Base-by-base conservation (phyloP, 208 protist species). In the Trichomonas vaginalis region DNA sequence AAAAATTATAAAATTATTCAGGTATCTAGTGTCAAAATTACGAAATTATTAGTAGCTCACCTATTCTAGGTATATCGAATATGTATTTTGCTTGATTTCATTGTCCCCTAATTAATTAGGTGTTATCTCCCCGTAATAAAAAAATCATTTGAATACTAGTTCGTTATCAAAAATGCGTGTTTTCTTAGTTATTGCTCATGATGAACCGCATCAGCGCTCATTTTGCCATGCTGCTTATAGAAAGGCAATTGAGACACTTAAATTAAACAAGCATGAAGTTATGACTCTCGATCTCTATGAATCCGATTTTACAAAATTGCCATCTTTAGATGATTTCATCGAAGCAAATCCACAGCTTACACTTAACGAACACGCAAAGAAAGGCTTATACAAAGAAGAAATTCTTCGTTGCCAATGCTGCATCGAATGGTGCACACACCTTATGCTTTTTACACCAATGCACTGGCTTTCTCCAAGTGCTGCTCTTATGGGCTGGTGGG, bases 381-480 rank as follows among this genome's bases (percentile, higher is more conserved):
- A 45, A 23, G 86, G 86, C 23, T 39, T 51, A 51, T 92, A 92
- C 45, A 92, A 92, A 35, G 86, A 92, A 92, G 86, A 92, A 51
- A 92, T 92, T 49, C 45, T 92, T 9, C 23, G 86, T 39, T 92
- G 45, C 46, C 86, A 92, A 51, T 48, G 40, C 27, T 23, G 45
- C 0, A 47, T 92, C 2, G 86, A 92, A 92, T 92, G 86, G 86
- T 92, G 86, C 86, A 92, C 86, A 48, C 86, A 92, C 27, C n/a
- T 92, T 3, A 48, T 92, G 42, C 86, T 92, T 51, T 92, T 92
- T 27, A 92, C 86, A 35, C 86, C 86, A 0, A 40, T 92, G 32
- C 45, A 92, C 45, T 92, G 86, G 86, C 86, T 92, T 51, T 92
- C 86, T 27, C 86, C 86, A 10, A 48, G 45, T 39, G 40, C 86